Percentiles rank a stretch among this genome's conserved stretches.
Conservation (phyloP, 768 basidiomycete species). For the Auricularia auricula-judae region DNA sequence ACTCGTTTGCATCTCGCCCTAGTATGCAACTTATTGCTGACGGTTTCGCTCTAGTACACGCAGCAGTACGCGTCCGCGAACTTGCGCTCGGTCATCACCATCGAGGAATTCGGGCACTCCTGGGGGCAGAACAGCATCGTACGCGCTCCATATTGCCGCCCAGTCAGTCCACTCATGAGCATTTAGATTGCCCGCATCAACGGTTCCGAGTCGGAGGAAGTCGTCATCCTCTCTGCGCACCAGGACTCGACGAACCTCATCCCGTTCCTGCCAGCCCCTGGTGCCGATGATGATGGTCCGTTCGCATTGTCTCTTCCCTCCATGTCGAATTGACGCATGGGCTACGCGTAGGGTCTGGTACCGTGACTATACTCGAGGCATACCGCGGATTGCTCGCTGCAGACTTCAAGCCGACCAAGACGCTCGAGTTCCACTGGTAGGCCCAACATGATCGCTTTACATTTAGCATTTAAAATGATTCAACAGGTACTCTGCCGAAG, state of each 20-base stretch:
- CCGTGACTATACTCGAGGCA: slow-evolving; percentile 66
- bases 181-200: slow-evolving; percentile 63
- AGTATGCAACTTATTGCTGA: slow-evolving; percentile 1
- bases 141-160: slow-evolving; percentile 14
- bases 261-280: slow-evolving; percentile 18
- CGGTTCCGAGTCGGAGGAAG: slow-evolving; percentile 52
- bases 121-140: slow-evolving; percentile 84
- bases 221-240: slow-evolving; percentile 69
- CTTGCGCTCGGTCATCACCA: slow-evolving; percentile 44
- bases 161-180: slow-evolving; percentile 5
- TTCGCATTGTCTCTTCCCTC: neutral
- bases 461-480: no score
- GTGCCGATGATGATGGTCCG: slow-evolving; percentile 18
- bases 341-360: slow-evolving; percentile 36
- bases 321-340: neutral
- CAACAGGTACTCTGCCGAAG: neutral
- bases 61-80: slow-evolving; percentile 44
- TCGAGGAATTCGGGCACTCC: slow-evolving; percentile 63
- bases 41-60: slow-evolving; percentile 41
- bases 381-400: slow-evolving; percentile 61
- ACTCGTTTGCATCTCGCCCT: neutral
- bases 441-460: no score
- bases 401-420: slow-evolving; percentile 53
- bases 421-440: slow-evolving; percentile 69
- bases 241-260: slow-evolving; percentile 35